phyloP scores from a whole-genome alignment of 768 basidiomycete genomes.

The Kwoniella bestiolae region DNA sequence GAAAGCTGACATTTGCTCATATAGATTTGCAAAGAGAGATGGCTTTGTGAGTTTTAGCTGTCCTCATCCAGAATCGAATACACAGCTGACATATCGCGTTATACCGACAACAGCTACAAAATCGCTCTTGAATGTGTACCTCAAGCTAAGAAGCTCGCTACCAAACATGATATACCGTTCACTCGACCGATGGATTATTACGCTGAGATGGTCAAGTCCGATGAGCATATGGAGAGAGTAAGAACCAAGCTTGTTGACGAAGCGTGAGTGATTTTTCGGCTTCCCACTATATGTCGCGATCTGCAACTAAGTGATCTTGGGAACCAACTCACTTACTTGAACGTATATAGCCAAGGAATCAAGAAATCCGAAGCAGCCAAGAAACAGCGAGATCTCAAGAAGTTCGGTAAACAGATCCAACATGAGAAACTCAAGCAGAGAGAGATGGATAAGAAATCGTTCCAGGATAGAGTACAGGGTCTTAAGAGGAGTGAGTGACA shows the following conservation, averaged over 20 bases:
- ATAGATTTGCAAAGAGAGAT: slow-evolving; percentile 89
- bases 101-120: slow-evolving; percentile 72
- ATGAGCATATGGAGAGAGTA: slow-evolving; percentile 96
- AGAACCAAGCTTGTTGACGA: slow-evolving; percentile 89
- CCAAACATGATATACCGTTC: slow-evolving; percentile 75
- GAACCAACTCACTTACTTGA: neutral
- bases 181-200: slow-evolving; percentile 92
- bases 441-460: slow-evolving; percentile 84
- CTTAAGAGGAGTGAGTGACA: slow-evolving; percentile 80
- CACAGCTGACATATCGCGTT: neutral
- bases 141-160: slow-evolving; percentile 74
- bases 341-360: slow-evolving; percentile 65
- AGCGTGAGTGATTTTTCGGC: slow-evolving; percentile 49
- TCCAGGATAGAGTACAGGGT: slow-evolving; percentile 81
- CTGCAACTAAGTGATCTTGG: too few relatives aligned
- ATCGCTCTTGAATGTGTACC: slow-evolving; percentile 86
- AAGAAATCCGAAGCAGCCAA: slow-evolving; percentile 90
- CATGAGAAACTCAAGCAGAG: slow-evolving; percentile 90
- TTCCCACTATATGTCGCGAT: slow-evolving; percentile 5
- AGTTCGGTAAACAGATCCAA: slow-evolving; percentile 98
- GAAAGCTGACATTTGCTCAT: too few relatives aligned
- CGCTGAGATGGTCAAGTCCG: slow-evolving; percentile 98
- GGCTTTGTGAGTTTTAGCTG: slow-evolving; percentile 74
- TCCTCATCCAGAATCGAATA: neutral
- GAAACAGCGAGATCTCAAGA: slow-evolving; percentile 91